Conservation (phyloP, 2,329 filamentous ascomycete genomes). For the Colletotrichum endophyticum region DNA sequence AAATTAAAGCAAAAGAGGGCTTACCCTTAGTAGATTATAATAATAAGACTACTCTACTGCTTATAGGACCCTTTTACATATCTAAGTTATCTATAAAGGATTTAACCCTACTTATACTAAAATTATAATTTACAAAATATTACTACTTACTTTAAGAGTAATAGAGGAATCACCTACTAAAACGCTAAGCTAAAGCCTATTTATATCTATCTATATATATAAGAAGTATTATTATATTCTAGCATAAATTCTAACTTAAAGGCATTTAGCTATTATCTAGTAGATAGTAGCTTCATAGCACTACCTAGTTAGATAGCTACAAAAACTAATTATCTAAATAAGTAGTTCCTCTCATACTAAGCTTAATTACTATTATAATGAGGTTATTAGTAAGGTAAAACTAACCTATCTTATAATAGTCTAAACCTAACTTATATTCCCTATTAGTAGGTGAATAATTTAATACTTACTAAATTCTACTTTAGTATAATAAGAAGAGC, state of each 20-base stretch:
- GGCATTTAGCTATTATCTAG: neutral
- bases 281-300: neutral
- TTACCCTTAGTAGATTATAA: too few relatives aligned
- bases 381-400: too few relatives aligned
- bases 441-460: too few relatives aligned
- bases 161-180: slow-evolving; percentile 20
- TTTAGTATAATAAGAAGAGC: too few relatives aligned
- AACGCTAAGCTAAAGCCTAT: neutral
- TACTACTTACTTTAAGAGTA: neutral
- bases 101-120: neutral
- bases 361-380: neutral
- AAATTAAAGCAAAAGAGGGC: too few relatives aligned
- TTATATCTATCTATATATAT: neutral
- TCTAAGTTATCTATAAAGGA: neutral
- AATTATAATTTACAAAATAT: neutral
- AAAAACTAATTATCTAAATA: neutral
- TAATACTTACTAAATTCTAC: too few relatives aligned
- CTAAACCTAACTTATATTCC: too few relatives aligned
- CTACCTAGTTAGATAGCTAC: neutral
- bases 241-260: neutral
- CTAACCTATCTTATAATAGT: too few relatives aligned
- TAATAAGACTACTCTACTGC: neutral
- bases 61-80: neutral
- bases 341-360: neutral
- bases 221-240: neutral